phyloP scores from a whole-genome alignment of 805 yeast genomes.

The Kuraishia piskuri region DNA sequence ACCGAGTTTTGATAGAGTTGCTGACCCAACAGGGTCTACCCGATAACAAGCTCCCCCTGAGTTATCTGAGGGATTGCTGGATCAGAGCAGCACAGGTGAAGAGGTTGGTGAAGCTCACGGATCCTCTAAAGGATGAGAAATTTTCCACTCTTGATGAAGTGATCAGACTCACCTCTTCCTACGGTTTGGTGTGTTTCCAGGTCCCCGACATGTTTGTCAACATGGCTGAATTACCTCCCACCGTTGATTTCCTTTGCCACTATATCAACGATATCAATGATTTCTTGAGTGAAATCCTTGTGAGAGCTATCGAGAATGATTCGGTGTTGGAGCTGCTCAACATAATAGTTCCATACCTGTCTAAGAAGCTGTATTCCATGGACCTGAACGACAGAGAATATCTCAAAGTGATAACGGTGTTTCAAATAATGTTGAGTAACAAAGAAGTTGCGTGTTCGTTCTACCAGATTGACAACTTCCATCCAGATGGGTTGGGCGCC shows the following conservation, averaged over 20 bases:
- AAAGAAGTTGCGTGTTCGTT: slow-evolving; percentile 56
- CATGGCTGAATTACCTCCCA: slow-evolving; percentile 23
- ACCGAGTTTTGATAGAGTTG: slow-evolving; percentile 44
- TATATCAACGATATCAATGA: slow-evolving; percentile 22
- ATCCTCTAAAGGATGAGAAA: slow-evolving; percentile 28
- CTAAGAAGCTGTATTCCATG: slow-evolving; percentile 24
- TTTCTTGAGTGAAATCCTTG: slow-evolving; percentile 48
- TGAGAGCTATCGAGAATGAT: slow-evolving; percentile 59
- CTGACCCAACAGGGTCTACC: slow-evolving; percentile 44
- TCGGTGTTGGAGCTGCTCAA: slow-evolving; percentile 51
- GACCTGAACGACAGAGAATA: slow-evolving; percentile 42
- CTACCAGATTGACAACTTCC: slow-evolving; percentile 47
- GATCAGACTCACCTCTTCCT: slow-evolving; percentile 43
- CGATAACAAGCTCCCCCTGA: slow-evolving; percentile 27
- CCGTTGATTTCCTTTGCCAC: slow-evolving; percentile 17
- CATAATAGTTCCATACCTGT: slow-evolving; percentile 37
- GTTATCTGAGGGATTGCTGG: slow-evolving; percentile 40
- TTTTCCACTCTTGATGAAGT: slow-evolving; percentile 35
- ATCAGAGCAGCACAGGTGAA: slow-evolving; percentile 28
- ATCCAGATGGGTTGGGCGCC: slow-evolving; percentile 37
- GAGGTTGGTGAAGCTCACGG: slow-evolving; percentile 33
- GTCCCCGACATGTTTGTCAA: slow-evolving; percentile 53
- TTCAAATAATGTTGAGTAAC: slow-evolving; percentile 47
- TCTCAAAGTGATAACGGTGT: slow-evolving; percentile 42
- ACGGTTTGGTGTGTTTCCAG: slow-evolving; percentile 62